Evolutionary conservation across 768 basidiomycete genomes (phyloP).

Genomic region (Lepiota brunneoincarnata): DNA sequence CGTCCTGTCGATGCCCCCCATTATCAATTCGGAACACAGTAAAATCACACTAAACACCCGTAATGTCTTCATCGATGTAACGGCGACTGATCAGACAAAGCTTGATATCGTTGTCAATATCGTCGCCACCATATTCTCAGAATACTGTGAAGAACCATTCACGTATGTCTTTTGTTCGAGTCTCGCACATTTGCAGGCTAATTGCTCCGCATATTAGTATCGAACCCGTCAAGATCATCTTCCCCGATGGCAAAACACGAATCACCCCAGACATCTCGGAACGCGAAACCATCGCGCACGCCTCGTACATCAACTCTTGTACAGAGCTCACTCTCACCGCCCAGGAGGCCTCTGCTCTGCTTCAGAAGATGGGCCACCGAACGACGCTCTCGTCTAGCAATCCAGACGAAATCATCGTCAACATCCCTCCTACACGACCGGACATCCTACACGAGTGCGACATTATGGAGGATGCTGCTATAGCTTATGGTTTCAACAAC

Average conservation of each 20-base stretch:
- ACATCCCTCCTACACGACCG: conserved; percentile 91
- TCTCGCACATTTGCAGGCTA: too few species aligned
- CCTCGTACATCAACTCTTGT: conserved; percentile 95
- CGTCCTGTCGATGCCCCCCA: conserved; percentile 96
- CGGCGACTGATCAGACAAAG: conserved; percentile 96
- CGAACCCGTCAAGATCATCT: conserved; percentile 86
- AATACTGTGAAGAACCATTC: conserved; percentile 90
- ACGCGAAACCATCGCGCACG: conserved; percentile 67
- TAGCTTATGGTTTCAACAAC: conserved; percentile 98
- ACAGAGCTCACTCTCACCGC: conserved; percentile 77
- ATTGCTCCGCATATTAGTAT: conserved; percentile 48
- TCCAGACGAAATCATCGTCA: conserved; percentile 68
- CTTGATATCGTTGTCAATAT: conserved; percentile 95
- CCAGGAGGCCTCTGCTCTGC: conserved; percentile 63
- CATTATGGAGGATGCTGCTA: conserved; percentile 96
- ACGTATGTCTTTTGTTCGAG: conserved; percentile 54
- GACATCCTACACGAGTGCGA: conserved; percentile 99
- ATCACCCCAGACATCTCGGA: conserved; percentile 83
- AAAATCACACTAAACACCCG: conserved; percentile 93
- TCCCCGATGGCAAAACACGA: conserved; percentile 70
- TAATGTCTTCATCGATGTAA: conserved; percentile 96
- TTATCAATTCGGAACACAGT: conserved; percentile 96
- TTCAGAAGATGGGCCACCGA: conserved; percentile 81
- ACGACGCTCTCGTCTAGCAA: conserved; percentile 51
- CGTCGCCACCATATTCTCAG: conserved; percentile 95